Evolutionary conservation across 768 basidiomycete species (phyloP).

Genomic region (Lepiota brunneoincarnata): DNA sequence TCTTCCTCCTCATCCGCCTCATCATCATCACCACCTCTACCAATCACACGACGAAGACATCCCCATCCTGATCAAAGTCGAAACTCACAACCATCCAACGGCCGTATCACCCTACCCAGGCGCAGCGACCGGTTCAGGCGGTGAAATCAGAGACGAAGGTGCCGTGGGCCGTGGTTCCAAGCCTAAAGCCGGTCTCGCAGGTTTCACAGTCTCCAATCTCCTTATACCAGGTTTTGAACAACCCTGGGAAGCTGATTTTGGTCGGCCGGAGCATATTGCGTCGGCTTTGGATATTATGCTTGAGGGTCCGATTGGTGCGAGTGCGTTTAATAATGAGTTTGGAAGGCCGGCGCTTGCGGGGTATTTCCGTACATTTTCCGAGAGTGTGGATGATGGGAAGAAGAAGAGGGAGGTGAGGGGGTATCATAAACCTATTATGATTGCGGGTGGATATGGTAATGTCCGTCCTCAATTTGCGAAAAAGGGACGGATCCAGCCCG

Average conservation of each 20-base stretch:
- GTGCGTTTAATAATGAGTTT: conserved; percentile 98
- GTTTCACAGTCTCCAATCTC: conserved; percentile 93
- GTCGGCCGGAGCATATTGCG: conserved; percentile 87
- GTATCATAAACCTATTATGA: conserved; percentile 99
- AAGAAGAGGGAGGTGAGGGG: conserved; percentile 68
- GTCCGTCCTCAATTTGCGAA: conserved; percentile 81
- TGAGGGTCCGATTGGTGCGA: conserved; percentile 91
- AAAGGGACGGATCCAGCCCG: conserved; percentile 75
- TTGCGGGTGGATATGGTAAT: conserved; percentile 95
- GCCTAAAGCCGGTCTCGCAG: conserved; percentile 92
- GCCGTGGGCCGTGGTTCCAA: conserved; percentile 93
- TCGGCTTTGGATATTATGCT: conserved; percentile 96
- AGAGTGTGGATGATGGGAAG: conserved; percentile 55
- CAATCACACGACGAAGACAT: conserved; percentile 61
- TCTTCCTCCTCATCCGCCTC: too few species aligned
- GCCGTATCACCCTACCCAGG: conserved; percentile 98
- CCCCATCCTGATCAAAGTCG: conserved; percentile 94
- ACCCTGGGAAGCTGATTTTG: conserved; percentile 96
- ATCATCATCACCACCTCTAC: conserved; percentile 47
- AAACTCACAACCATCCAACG: conserved; percentile 99
- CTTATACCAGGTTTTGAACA: conserved; percentile 88
- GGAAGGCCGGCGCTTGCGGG: conserved; percentile 90
- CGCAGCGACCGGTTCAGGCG: conserved; percentile 98
- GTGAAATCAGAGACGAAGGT: conserved; percentile 98
- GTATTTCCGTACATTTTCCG: conserved; percentile 93